Base-by-base conservation (phyloP, 345 rosid species). In the Melaleuca alternifolia region DNA sequence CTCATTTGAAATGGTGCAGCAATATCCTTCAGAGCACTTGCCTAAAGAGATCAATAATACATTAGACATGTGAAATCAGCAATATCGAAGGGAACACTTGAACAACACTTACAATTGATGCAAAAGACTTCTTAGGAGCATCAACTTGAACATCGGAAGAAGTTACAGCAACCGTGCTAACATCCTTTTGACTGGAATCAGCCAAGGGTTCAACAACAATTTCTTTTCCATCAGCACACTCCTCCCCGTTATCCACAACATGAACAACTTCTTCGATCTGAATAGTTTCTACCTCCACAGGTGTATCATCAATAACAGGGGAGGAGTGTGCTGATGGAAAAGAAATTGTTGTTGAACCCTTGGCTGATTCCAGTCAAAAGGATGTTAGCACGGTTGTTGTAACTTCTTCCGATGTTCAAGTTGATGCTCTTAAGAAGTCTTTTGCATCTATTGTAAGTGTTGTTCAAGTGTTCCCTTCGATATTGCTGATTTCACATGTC, bases 381-480 rank as follows among this genome's bases (percentile, higher is more conserved):
- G 91, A 86, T 88, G 85, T 48, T 82, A 84, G 6, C 37, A 84
- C 87, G 6, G 87, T 81, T 48, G 51, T 87, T 82, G 86, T 89
- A 59, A 75, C 71, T 86, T 53, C 88, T 89, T 83, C 92, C 81
- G 85, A 37, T 54, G 79, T 53, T 53, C 90, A 82, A 89, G 91
- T 89, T 48, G 92, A 92, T 87, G 87, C 90, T 85, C 89, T 91
- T 13, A 94, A 91, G 88, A 93, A 89, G 89, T 91, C 97, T 4
- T 94, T 87, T 92, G 94, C 94, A 87, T 90, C 95, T 88, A 85
- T 94, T 46, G 96, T 94, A 87, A 90, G 96, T 88, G 83, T 30
- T 14, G 26, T 51, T 52, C 15, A 5, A 51, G 85, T 30, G 15
- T 65, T 33, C 24, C 46, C 46, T 18, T 33, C 7, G 79, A 65